Conservation (phyloP, 2,329 filamentous ascomycete genomes). For the Arthroderma sp. region DNA sequence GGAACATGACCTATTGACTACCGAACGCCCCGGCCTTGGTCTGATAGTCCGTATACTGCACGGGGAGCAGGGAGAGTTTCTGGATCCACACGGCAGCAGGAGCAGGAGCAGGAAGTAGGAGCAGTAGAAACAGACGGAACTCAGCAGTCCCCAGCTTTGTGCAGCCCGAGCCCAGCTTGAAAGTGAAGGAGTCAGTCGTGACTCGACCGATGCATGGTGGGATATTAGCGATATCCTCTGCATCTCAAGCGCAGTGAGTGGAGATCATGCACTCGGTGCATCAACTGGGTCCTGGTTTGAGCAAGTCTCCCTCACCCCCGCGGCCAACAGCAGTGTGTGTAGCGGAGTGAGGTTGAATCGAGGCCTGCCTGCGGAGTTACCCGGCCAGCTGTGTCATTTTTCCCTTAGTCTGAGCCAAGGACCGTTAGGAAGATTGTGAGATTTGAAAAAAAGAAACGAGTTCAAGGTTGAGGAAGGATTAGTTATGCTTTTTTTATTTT, state of each 20-base stretch:
- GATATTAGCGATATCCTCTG: not conserved
- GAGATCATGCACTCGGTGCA: not conserved
- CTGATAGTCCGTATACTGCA: not conserved
- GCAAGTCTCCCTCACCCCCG: not conserved
- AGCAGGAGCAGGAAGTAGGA: not conserved
- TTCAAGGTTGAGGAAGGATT: conserved; percentile 1
- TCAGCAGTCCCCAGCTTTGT: not conserved
- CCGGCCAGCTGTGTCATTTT: not conserved
- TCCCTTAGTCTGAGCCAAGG: not conserved
- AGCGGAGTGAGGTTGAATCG: not conserved
- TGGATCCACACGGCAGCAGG: not conserved
- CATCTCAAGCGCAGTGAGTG: not conserved
- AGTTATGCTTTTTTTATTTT: not conserved
- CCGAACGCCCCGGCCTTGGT: not conserved
- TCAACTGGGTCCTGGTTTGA: not conserved
- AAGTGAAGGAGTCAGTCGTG: conserved; percentile 1
- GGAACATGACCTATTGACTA: not conserved
- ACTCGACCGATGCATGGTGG: not conserved
- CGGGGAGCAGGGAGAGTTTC: not conserved
- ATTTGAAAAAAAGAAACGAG: not conserved
- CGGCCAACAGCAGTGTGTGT: not conserved
- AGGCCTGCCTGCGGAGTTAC: not conserved
- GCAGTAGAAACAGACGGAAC: not conserved
- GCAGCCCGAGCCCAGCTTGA: not conserved
- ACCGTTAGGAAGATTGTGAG: not conserved